phyloP scores from a whole-genome alignment of 2,329 filamentous ascomycete species.

The Phialocephala sp. region DNA sequence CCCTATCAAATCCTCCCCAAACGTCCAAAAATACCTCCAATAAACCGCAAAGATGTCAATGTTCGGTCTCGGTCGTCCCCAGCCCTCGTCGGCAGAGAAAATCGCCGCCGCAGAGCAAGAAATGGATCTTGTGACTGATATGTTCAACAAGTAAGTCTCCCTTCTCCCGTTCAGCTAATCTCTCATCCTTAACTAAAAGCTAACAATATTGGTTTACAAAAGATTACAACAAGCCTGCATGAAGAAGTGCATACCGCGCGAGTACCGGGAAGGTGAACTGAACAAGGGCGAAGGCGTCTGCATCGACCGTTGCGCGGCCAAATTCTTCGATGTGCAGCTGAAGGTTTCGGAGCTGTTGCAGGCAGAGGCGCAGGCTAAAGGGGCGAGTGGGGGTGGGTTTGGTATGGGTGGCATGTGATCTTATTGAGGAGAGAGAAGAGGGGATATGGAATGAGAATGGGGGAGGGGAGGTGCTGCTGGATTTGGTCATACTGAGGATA shows the following conservation, averaged over 20 bases:
- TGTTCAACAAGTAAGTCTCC: constrained; percentile 86
- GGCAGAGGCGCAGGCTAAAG: constrained; percentile 75
- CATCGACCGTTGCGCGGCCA: constrained; percentile 94
- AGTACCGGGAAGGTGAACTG: constrained; percentile 94
- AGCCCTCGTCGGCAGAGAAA: constrained; percentile 95
- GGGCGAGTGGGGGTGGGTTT: constrained; percentile 57
- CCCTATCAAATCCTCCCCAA: background rate
- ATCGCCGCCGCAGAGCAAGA: constrained; percentile 95
- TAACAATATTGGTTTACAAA: constrained; percentile 7
- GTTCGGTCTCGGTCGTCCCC: constrained; percentile 74
- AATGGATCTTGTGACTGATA: constrained; percentile 96
- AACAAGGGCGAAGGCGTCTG: constrained; percentile 99
- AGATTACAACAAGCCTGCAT: constrained; percentile 89
- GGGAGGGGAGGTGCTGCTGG: background rate
- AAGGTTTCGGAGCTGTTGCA: constrained; percentile 98
- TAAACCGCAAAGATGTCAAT: constrained; percentile 65
- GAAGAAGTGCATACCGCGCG: constrained; percentile 88
- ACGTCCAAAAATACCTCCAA: background rate
- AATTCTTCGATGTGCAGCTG: constrained; percentile 99
- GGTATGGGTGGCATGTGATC: constrained; percentile 53
- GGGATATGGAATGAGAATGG: background rate
- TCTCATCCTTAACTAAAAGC: constrained; percentile 15
- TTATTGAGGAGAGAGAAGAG: background rate
- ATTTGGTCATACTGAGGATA: too few relatives aligned
- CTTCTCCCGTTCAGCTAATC: constrained; percentile 13